Percentiles rank a stretch among this genome's conserved stretches.
These are phyloP conservation scores for Acanthamoeba healyi DNA, from an alignment of 208 protist genomes.

Conservation along the genomic window DNA sequence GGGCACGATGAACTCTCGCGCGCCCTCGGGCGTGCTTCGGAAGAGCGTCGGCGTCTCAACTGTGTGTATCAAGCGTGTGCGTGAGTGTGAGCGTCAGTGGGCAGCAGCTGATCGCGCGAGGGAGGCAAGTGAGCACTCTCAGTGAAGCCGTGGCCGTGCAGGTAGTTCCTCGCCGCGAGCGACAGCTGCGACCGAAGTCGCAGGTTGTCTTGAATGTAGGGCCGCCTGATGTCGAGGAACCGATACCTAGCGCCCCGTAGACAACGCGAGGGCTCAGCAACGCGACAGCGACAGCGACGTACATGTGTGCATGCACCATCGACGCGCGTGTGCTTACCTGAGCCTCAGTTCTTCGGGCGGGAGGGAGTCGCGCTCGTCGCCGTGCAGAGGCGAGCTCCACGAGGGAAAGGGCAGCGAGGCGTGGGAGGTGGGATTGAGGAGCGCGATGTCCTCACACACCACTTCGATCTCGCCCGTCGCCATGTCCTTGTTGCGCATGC, in stretches of 20 bases:
- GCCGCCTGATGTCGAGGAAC: slow-evolving; percentile 85
- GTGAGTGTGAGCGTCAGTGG: neutral
- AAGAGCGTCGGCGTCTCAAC: slow-evolving; percentile 91
- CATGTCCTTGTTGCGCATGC: slow-evolving; percentile 72
- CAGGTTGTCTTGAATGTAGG: slow-evolving; percentile 81
- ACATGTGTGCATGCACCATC: neutral
- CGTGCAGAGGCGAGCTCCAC: neutral
- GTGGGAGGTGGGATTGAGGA: slow-evolving; percentile 67
- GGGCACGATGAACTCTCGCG: slow-evolving; percentile 91
- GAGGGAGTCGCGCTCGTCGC: neutral
- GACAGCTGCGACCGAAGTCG: slow-evolving; percentile 77
- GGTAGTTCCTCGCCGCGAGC: slow-evolving; percentile 64
- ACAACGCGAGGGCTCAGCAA: no score
- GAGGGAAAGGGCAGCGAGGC: slow-evolving; percentile 64
- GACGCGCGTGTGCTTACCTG: neutral
- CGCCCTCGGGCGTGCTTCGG: slow-evolving; percentile 90
- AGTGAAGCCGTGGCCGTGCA: slow-evolving; percentile 50
- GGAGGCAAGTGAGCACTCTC: neutral
- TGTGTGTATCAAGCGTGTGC: slow-evolving; percentile 61
- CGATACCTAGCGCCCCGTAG: no score
- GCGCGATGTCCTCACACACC: neutral
- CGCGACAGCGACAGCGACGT: neutral
- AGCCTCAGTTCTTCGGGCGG: neutral
- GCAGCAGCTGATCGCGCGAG: neutral
- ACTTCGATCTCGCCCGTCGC: slow-evolving; percentile 77